phyloP scores from a whole-genome alignment of 192 early-diverging fungal species.

The Coemansia sp. region DNA sequence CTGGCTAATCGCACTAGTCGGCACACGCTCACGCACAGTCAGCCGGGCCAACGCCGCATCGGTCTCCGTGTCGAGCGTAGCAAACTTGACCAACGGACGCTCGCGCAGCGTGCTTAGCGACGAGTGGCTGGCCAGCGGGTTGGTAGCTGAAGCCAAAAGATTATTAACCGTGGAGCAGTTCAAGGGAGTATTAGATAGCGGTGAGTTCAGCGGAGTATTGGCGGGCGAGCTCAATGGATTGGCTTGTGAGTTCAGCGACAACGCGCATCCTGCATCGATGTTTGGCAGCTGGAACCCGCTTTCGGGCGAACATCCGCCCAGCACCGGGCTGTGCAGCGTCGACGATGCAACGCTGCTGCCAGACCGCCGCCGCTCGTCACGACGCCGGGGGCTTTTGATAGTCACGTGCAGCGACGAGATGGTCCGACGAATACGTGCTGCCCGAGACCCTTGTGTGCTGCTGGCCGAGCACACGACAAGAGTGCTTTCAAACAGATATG shows the following conservation, averaged over 20 bases:
- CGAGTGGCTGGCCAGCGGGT: slow-evolving; percentile 30
- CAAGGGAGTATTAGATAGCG: not conserved
- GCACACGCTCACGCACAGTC: slow-evolving; percentile 16
- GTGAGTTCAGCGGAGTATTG: slow-evolving; percentile 15
- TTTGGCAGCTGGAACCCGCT: slow-evolving; percentile 31
- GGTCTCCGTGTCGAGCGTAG: slow-evolving; percentile 5
- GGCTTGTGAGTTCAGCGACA: slow-evolving; percentile 22
- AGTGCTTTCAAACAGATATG: slow-evolving; percentile 27
- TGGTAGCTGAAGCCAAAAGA: not conserved
- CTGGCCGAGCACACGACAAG: slow-evolving; percentile 29
- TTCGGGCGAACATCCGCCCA: slow-evolving; percentile 14
- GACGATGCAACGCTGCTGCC: slow-evolving; percentile 34
- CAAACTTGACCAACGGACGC: slow-evolving; percentile 28
- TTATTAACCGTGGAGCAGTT: not conserved
- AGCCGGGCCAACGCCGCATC: slow-evolving; percentile 9
- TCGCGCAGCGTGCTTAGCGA: slow-evolving; percentile 46
- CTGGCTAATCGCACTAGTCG: slow-evolving; percentile 26
- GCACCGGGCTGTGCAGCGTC: slow-evolving; percentile 20
- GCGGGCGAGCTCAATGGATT: not conserved
- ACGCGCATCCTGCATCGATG: slow-evolving; percentile 27
- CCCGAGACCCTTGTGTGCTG: not conserved
- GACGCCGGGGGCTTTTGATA: slow-evolving; percentile 12
- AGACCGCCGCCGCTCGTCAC: slow-evolving; percentile 20
- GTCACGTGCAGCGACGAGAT: slow-evolving; percentile 41
- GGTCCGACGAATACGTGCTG: slow-evolving; percentile 37